These are phyloP conservation scores for Colletotrichum plurivorum DNA, from an alignment of 2,329 filamentous ascomycete genomes.

Conservation along the genomic window DNA sequence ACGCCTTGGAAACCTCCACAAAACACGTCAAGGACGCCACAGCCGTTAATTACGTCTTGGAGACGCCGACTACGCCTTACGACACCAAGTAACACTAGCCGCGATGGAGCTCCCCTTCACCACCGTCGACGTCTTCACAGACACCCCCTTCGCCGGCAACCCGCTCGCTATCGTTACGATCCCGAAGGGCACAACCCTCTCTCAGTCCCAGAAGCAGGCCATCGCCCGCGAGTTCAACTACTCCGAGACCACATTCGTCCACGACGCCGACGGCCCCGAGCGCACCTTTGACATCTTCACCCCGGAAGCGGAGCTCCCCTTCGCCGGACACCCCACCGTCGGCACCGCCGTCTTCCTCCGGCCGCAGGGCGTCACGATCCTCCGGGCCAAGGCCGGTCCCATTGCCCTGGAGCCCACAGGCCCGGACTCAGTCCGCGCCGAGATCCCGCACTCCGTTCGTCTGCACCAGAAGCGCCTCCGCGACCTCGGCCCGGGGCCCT, in stretches of 20 bases:
- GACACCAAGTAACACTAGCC: neutral
- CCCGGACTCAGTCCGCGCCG: slow-evolving; percentile 68
- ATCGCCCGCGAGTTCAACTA: slow-evolving; percentile 76
- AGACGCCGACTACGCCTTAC: neutral
- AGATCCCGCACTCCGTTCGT: slow-evolving; percentile 72
- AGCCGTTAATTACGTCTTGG: too few species aligned
- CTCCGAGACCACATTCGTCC: slow-evolving; percentile 75
- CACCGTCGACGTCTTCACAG: slow-evolving; percentile 72
- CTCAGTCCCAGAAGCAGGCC: slow-evolving; percentile 67
- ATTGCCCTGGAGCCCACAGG: slow-evolving; percentile 59
- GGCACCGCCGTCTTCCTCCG: slow-evolving; percentile 68
- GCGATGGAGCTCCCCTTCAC: slow-evolving; percentile 61
- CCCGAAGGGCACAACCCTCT: slow-evolving; percentile 59
- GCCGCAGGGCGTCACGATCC: slow-evolving; percentile 53
- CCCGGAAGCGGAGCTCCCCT: slow-evolving; percentile 66
- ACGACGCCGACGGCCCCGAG: slow-evolving; percentile 56
- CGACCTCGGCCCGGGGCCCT: slow-evolving; percentile 24
- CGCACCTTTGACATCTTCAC: slow-evolving; percentile 73
- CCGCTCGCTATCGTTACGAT: slow-evolving; percentile 72
- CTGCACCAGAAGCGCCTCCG: slow-evolving; percentile 17
- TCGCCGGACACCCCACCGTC: slow-evolving; percentile 75
- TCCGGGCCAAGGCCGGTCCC: slow-evolving; percentile 70
- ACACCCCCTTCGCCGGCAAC: slow-evolving; percentile 67
- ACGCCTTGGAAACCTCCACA: neutral
- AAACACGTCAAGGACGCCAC: neutral